Evolutionary conservation across 352 stramenopile species (phyloP), one percentile per base, ranked within the genome.

Genomic region (Phytopythium helicoides): DNA sequence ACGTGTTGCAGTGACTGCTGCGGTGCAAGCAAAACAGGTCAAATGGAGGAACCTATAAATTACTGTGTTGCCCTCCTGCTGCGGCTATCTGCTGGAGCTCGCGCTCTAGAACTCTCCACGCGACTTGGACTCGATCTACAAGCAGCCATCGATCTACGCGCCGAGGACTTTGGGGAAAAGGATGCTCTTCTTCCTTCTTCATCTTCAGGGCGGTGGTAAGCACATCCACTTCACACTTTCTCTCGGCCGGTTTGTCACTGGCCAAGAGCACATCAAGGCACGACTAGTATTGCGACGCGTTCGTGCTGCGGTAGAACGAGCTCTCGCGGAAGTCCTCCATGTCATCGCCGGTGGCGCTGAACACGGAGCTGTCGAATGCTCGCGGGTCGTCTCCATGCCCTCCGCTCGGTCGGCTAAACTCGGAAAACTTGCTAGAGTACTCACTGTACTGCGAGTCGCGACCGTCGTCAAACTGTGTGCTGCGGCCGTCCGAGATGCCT

Each of bases 311-410:
- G 41, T 74, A 68, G 34, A 63, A 65, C 26, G 65, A 52, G 36
- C 35, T 63, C 37, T 63, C 25, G 1, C 49, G 62, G 6, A 52
- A 40, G 6, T 55, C 22, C 4, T 56, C 56, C 0, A 23, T 38
- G 15, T 51, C 31, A 31, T 52, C 60, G 15, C 64, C 60, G 23
- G 76, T 65, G 22, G 61, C 64, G 36, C 70, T 81, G 56, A 73
- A 81, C 21, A 72, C 67, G 12, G 57, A 57, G 54, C 64, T 81
- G 26, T 71, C 45, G 46, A 75, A 77, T 33, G 37, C 21, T 9
- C 48, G 11, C n/a, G 42, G 42, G 23, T 44, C 15, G 41, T 31
- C 14, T 31, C 35, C 10, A 22, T 12, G 9, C 14, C 36, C 45
- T 40, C 54, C 66, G 31, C 66, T 79, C 31, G 31, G 31, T 1